These are phyloP conservation scores for Cladophialophora carrionii DNA, from an alignment of 2,329 filamentous ascomycete genomes.

Conservation along the genomic window DNA sequence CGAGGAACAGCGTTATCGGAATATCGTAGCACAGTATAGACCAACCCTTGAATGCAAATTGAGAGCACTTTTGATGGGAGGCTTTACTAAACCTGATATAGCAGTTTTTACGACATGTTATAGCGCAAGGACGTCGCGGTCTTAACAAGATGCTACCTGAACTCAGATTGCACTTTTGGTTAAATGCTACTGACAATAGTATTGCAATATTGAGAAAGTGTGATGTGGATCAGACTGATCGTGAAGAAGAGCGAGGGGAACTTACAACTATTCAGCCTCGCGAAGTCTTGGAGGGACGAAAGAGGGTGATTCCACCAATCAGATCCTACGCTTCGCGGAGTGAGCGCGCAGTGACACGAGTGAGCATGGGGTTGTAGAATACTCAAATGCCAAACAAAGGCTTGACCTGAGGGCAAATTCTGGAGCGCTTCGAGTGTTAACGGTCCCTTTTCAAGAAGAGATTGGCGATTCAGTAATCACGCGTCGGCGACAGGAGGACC, in stretches of 20 bases:
- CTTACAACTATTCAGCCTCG: not conserved
- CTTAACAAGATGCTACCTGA: not conserved
- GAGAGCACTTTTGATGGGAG: not conserved
- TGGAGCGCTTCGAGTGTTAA: not conserved
- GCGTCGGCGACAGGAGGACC: not conserved
- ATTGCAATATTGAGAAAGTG: not conserved
- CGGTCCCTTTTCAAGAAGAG: not conserved
- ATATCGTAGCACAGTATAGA: too few relatives aligned
- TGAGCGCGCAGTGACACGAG: too few relatives aligned
- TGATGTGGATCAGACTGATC: not conserved
- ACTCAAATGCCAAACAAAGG: too few relatives aligned
- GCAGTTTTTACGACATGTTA: not conserved
- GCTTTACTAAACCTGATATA: not conserved
- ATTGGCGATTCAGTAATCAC: not conserved
- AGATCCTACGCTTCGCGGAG: conserved; percentile 9
- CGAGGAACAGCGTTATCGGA: too few relatives aligned
- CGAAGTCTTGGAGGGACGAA: not conserved
- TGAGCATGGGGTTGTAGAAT: too few relatives aligned
- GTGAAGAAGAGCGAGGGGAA: not conserved
- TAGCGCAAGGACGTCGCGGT: not conserved
- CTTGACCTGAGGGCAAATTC: too few relatives aligned
- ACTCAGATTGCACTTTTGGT: not conserved
- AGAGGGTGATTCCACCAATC: conserved; percentile 17
- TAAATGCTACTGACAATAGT: not conserved
- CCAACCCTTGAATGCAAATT: too few relatives aligned